Evolutionary conservation across 768 basidiomycete species (phyloP), one percentile per base, ranked within the genome.

Genomic region (Tricholoma sp.): DNA sequence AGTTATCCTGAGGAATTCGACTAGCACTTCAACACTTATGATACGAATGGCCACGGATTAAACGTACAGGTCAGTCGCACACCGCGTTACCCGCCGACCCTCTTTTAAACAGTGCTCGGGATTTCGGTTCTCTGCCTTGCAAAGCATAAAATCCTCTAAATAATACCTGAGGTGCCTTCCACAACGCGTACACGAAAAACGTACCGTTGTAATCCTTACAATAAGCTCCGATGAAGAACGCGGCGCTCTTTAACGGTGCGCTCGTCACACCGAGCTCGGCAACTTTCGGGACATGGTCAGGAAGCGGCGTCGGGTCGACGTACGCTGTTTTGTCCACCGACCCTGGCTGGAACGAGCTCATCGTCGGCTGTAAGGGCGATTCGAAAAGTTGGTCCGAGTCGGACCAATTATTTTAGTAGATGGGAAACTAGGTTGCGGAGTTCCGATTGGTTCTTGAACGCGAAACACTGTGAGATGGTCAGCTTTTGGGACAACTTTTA

Each of bases 201-300:
- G 53, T 59, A 98, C 96, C 96, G 75, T 96, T 98, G 76, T 85
- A 96, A 57, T 94, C 91, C 74, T 93, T 93, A 83, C 96, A 99
- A 70, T 92, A 83, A 35, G 90, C 88, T 27, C 94, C 97, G 70
- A 99, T 85, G 76, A 98, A 98, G 83, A 98, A 98, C 7, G 93
- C 89, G 1, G 96, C 94, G 64, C 89, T 91, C 78, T 98, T 98
- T 67, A 98, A 77, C 1, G 96, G 97, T 58, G 87, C 97, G 62
- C 92, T 95, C 0, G 93, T 93, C 45, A 77, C 80, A 41, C 95
- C 96, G 46, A 99, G 73, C 73, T 99, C 97, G 59, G 83, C 79
- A 35, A 98, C 91, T 67, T 84, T 85, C 32, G 95, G 94, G 21
- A 77, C 64, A 59, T 82, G 69, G 31, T 75, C 74, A 0, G 89